Conservation (phyloP, 2,329 filamentous ascomycete genomes). For the Emericellopsis cladophorae region DNA sequence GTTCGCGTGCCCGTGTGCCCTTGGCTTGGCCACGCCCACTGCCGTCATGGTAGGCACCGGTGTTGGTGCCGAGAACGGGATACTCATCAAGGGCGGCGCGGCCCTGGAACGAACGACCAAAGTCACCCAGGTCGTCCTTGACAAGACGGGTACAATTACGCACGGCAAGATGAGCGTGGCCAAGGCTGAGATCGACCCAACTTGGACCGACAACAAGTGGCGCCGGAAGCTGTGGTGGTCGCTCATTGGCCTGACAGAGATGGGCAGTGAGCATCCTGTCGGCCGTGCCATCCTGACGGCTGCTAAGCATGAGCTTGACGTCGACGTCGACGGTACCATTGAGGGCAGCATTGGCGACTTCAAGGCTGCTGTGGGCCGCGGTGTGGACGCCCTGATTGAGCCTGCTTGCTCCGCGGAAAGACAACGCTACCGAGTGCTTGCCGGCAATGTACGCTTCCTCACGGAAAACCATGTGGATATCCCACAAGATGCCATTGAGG, state of each 20-base stretch:
- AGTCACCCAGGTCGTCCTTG: constrained; percentile 79
- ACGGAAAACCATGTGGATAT: constrained; percentile 56
- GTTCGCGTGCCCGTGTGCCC: constrained; percentile 90
- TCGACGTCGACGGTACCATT: constrained; percentile 60
- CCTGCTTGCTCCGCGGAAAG: constrained; percentile 57
- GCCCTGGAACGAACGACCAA: constrained; percentile 84
- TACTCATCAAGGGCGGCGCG: constrained; percentile 93
- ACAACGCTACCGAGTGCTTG: constrained; percentile 62
- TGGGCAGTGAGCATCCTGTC: constrained; percentile 90
- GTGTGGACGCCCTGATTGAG: constrained; percentile 72
- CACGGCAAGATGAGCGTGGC: constrained; percentile 92
- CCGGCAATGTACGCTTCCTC: constrained; percentile 74
- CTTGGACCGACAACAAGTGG: constrained; percentile 59
- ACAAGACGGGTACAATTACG: constrained; percentile 94
- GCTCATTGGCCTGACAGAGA: constrained; percentile 88
- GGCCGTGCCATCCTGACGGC: constrained; percentile 73
- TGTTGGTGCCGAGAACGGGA: constrained; percentile 87
- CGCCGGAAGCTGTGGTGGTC: constrained; percentile 81
- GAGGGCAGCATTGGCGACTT: constrained; percentile 83
- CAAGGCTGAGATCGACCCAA: constrained; percentile 48
- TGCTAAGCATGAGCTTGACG: constrained; percentile 62
- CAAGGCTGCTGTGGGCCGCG: constrained; percentile 68
- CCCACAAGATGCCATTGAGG: constrained; percentile 48
- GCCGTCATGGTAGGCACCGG: constrained; percentile 99
- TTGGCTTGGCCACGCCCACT: constrained; percentile 91